Conservation (phyloP, 192 early-diverging fungal genomes). For the Lunasporangiospora selenospora region DNA sequence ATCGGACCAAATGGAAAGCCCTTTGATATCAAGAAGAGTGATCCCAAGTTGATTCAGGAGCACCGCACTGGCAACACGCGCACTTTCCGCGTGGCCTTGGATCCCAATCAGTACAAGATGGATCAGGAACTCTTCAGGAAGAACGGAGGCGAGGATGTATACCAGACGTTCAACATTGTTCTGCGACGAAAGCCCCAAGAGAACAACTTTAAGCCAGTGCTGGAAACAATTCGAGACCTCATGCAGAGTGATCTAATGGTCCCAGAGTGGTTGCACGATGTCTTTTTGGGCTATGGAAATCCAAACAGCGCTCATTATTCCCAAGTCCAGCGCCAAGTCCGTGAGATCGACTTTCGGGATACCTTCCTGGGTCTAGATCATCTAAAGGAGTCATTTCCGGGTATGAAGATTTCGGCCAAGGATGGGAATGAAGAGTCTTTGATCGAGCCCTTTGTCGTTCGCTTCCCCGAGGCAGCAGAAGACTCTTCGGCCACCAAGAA, state of each 20-base stretch:
- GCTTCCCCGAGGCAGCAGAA: slow-evolving; percentile 61
- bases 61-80: slow-evolving; percentile 56
- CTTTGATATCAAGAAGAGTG: slow-evolving; percentile 41
- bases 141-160: slow-evolving; percentile 69
- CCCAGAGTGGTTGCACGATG: slow-evolving; percentile 91
- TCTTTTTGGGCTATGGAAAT: slow-evolving; percentile 97
- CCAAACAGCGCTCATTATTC: slow-evolving; percentile 78
- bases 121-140: slow-evolving; percentile 59
- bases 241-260: slow-evolving; percentile 84
- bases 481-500: slow-evolving; percentile 16
- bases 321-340: slow-evolving; percentile 58
- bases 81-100: slow-evolving; percentile 80
- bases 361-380: slow-evolving; percentile 90
- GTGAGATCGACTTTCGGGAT: slow-evolving; percentile 82
- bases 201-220: slow-evolving; percentile 93
- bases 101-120: slow-evolving; percentile 85
- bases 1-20: slow-evolving; percentile 76
- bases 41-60: slow-evolving; percentile 46
- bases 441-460: slow-evolving; percentile 78
- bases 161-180: slow-evolving; percentile 88
- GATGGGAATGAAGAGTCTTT: slow-evolving; percentile 40
- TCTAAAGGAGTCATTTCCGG: slow-evolving; percentile 70
- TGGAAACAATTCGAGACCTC: slow-evolving; percentile 90
- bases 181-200: slow-evolving; percentile 87
- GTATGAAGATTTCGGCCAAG: slow-evolving; percentile 50